Conservation (phyloP, 1,284 basidiomycete species). For the Cystobasidium slooffiae region DNA sequence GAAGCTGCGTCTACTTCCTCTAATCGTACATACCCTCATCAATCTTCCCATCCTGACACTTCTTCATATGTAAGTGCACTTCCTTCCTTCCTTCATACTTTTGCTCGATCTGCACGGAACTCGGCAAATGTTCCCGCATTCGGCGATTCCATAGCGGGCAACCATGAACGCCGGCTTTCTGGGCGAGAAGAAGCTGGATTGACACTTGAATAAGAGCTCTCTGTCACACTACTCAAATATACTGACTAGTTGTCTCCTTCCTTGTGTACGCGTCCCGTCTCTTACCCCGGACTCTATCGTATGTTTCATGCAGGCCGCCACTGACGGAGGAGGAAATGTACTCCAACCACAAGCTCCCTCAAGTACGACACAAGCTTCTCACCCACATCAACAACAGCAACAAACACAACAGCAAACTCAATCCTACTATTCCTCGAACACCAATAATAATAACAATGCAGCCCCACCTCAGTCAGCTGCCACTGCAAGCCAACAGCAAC, state of each 20-base stretch:
- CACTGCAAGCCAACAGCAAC: background rate
- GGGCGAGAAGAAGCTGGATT: no score
- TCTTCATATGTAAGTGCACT: background rate
- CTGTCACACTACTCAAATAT: no score
- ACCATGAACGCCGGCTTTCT: no score
- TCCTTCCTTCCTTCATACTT: background rate
- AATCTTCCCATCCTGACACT: background rate
- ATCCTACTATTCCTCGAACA: background rate
- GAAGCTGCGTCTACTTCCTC: background rate
- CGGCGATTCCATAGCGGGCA: no score
- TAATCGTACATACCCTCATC: background rate
- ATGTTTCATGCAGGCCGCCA: background rate
- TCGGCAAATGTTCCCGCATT: no score
- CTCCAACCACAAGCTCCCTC: background rate
- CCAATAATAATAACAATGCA: background rate
- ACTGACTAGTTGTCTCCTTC: no score
- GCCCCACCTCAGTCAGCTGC: background rate
- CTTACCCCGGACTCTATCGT: no score
- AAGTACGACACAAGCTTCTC: background rate
- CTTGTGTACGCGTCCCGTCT: no score
- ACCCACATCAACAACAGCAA: background rate
- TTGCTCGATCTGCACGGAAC: no score
- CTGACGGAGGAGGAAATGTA: background rate
- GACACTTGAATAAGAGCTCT: no score
- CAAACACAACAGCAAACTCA: slow-evolving; percentile 6